A percentile compares a stretch with the other conserved stretches of the same genome.
phyloP scores from a whole-genome alignment of 2,329 filamentous ascomycete species.

The Tolypocladium amazonense region DNA sequence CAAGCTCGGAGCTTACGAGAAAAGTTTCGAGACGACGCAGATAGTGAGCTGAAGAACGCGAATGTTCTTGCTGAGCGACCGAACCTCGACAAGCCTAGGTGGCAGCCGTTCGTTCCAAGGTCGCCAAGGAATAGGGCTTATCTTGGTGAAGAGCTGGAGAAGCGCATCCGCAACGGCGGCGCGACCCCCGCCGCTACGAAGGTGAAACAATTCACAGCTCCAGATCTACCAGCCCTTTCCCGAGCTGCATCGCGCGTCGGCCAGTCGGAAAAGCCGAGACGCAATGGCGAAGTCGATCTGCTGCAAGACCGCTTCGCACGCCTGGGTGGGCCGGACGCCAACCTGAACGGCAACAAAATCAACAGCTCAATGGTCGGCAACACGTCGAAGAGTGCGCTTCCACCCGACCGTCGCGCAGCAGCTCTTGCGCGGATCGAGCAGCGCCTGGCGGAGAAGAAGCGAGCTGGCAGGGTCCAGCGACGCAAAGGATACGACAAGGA shows the following conservation, averaged over 20 bases:
- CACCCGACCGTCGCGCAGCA: slow-evolving; percentile 41
- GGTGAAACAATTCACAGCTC: slow-evolving; percentile 11
- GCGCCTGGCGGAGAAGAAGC: slow-evolving; percentile 40
- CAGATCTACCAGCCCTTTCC: slow-evolving; percentile 16
- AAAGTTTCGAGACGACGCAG: slow-evolving; percentile 21
- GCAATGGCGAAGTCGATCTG: slow-evolving; percentile 30
- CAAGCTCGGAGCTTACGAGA: slow-evolving; percentile 20
- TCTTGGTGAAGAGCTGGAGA: slow-evolving; percentile 21
- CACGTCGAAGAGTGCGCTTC: slow-evolving; percentile 30
- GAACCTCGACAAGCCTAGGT: slow-evolving; percentile 23
- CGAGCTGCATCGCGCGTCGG: slow-evolving; percentile 11
- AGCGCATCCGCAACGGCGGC: slow-evolving; percentile 17
- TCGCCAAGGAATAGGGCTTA: slow-evolving; percentile 27
- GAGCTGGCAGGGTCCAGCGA: slow-evolving; percentile 19
- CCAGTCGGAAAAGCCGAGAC: slow-evolving; percentile 8
- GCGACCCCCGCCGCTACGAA: slow-evolving; percentile 11
- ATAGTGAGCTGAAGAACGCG: slow-evolving; percentile 6
- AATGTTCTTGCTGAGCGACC: slow-evolving; percentile 12
- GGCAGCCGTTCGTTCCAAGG: slow-evolving; percentile 31
- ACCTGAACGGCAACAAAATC: slow-evolving; percentile 14
- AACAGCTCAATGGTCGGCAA: slow-evolving; percentile 22
- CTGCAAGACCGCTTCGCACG: slow-evolving; percentile 33
- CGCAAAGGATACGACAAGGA: slow-evolving; percentile 34
- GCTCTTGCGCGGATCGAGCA: slow-evolving; percentile 44
- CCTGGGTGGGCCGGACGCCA: slow-evolving; percentile 27